Conservation (phyloP, 2,329 filamentous ascomycete genomes). For the Dothideomycetidae sp. region DNA sequence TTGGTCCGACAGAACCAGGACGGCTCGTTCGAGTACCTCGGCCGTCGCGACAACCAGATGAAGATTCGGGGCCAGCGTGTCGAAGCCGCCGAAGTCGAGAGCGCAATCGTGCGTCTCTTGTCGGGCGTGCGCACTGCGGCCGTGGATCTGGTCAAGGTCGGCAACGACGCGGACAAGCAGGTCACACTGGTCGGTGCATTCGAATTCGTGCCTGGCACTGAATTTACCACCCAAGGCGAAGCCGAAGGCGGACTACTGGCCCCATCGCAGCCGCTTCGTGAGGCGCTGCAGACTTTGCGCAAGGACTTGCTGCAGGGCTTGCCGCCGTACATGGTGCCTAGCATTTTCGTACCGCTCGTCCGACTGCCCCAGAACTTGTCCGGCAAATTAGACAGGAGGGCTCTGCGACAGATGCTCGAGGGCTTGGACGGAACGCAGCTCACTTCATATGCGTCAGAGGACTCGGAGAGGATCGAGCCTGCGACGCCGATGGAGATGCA, state of each 20-base stretch:
- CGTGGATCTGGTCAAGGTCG: conserved; percentile 44
- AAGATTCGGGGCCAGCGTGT: conserved; percentile 14
- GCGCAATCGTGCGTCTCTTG: conserved; percentile 23
- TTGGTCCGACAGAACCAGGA: conserved; percentile 55
- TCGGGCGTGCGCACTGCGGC: conserved; percentile 22
- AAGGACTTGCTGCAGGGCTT: conserved; percentile 39
- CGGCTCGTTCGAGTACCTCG: conserved; percentile 52
- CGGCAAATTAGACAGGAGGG: conserved; percentile 34
- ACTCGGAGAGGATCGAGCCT: neutral
- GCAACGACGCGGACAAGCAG: conserved; percentile 29
- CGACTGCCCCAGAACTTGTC: conserved; percentile 56
- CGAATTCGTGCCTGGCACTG: conserved; percentile 59
- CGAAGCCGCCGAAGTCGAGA: conserved; percentile 20
- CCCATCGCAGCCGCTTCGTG: conserved; percentile 36
- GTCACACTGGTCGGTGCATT: conserved; percentile 46
- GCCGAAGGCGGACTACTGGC: conserved; percentile 33
- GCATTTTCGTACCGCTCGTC: conserved; percentile 59
- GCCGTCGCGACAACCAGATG: conserved; percentile 10
- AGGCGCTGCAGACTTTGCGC: neutral
- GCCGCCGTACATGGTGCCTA: conserved; percentile 82
- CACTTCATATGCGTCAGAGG: neutral
- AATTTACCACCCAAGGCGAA: conserved; percentile 39
- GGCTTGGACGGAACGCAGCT: neutral
- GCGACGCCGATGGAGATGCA: neutral
- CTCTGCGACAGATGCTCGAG: neutral